Percentiles rank a stretch among this genome's conserved stretches.
These are phyloP conservation scores for Lactuca sativa DNA, from an alignment of 129 eudicot genomes.

Conservation along the genomic window DNA sequence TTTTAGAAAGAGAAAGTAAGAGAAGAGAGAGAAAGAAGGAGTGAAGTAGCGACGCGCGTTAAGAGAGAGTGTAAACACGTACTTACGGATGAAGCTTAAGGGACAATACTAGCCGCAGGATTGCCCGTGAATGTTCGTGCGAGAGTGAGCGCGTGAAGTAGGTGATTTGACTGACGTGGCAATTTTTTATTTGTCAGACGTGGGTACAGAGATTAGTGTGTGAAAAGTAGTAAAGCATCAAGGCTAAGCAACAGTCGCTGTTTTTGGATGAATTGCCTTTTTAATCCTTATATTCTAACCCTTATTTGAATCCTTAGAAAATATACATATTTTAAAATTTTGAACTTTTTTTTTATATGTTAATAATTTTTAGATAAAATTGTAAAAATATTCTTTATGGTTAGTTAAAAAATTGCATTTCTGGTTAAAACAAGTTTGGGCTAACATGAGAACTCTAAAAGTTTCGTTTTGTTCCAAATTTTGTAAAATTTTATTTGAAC, in stretches of 20 bases:
- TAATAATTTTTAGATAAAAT: too few relatives aligned
- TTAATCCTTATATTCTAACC: slow-evolving; percentile 4
- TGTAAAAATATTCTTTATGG: too few relatives aligned
- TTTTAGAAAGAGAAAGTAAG: slow-evolving; percentile 25
- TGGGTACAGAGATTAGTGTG: slow-evolving; percentile 33
- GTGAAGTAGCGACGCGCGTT: background rate
- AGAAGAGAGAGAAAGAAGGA: slow-evolving; percentile 14
- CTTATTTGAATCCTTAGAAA: background rate
- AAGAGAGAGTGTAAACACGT: background rate
- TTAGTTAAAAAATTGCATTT: too few relatives aligned
- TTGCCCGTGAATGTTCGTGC: background rate
- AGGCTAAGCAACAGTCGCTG: slow-evolving; percentile 12
- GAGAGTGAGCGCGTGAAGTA: slow-evolving; percentile 23
- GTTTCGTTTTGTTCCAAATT: too few relatives aligned
- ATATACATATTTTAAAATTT: too few relatives aligned
- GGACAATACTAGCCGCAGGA: background rate
- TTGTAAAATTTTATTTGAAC: too few relatives aligned
- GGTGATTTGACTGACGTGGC: slow-evolving; percentile 18
- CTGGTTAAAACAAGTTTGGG: too few relatives aligned
- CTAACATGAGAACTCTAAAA: too few relatives aligned
- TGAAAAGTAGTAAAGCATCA: slow-evolving; percentile 27
- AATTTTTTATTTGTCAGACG: slow-evolving; percentile 25
- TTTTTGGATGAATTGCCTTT: background rate
- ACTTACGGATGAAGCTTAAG: background rate
- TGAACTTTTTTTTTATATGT: too few relatives aligned